A percentile compares a stretch with the other conserved stretches of the same genome.
Conservation (phyloP, 345 rosid genomes). For the Litchi chinensis region DNA sequence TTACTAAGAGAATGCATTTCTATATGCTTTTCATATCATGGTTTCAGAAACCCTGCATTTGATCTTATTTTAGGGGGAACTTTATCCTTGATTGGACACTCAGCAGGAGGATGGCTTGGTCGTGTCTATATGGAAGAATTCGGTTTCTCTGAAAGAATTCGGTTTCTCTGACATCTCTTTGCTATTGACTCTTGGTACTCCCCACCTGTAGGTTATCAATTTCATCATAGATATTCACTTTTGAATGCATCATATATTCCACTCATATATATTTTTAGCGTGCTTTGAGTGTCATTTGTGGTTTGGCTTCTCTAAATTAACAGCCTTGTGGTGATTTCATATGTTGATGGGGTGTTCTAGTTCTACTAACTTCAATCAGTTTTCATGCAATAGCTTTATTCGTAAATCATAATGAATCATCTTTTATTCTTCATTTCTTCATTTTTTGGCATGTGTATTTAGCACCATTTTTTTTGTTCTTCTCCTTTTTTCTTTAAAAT, state of each 20-base stretch:
- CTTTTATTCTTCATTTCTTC: not conserved
- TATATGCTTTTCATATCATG: not conserved
- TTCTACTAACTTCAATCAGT: not conserved
- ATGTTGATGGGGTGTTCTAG: not conserved
- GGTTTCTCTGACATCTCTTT: constrained; percentile 60
- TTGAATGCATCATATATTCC: not conserved
- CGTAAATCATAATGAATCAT: no score
- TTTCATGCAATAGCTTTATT: not conserved
- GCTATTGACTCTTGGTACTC: constrained; percentile 95
- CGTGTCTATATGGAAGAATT: constrained; percentile 88
- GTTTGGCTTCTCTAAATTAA: not conserved
- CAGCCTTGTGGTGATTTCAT: not conserved
- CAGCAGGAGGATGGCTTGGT: constrained; percentile 99
- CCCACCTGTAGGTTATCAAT: constrained; percentile 77
- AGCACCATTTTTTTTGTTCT: no score
- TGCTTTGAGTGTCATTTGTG: no score
- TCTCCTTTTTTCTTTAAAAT: no score
- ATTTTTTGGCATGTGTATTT: no score
- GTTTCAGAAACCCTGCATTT: not conserved
- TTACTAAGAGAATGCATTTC: no score
- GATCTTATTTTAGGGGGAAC: constrained; percentile 50
- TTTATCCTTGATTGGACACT: constrained; percentile 85
- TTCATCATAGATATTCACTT: constrained; percentile 5
- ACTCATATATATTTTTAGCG: not conserved
- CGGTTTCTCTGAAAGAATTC: no score